These are phyloP conservation scores for Puya raimondii DNA, from an alignment of 176 grass and related monocot genomes.

Conservation along the genomic window DNA sequence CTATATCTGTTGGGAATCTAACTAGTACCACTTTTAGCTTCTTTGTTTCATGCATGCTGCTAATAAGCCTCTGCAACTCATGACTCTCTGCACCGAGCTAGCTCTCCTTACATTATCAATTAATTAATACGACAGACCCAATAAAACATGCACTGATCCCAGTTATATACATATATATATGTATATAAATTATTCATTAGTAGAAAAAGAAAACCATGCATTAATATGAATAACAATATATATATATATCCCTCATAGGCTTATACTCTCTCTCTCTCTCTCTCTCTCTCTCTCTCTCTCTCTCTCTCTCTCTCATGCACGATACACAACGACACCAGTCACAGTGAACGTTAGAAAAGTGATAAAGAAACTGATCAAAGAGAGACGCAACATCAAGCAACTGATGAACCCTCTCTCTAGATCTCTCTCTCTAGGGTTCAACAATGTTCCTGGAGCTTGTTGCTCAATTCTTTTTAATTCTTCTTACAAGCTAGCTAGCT, in stretches of 20 bases:
- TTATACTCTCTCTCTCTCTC: slow-evolving; percentile 2
- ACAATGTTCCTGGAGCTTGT: slow-evolving; percentile 4
- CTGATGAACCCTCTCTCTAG: slow-evolving; percentile 6
- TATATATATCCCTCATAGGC: not conserved
- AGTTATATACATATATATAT: slow-evolving; percentile 36
- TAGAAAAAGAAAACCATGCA: slow-evolving; percentile 19
- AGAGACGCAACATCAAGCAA: slow-evolving; percentile 37
- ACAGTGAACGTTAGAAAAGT: slow-evolving; percentile 44
- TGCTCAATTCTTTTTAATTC: not conserved
- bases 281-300: not conserved
- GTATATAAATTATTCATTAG: not conserved
- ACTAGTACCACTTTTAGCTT: no score
- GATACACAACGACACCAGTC: slow-evolving; percentile 33
- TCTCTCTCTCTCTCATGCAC: slow-evolving; percentile 27
- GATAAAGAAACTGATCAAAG: slow-evolving; percentile 46
- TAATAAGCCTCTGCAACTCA: no score
- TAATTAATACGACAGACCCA: not conserved
- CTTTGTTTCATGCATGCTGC: no score
- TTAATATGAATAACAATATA: slow-evolving; percentile 24
- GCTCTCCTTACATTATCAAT: no score
- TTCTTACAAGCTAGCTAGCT: not conserved
- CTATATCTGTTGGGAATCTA: no score
- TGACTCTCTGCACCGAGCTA: no score
- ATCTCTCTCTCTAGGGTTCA: slow-evolving; percentile 2
- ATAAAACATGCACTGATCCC: slow-evolving; percentile 2